phyloP scores from a whole-genome alignment of 768 basidiomycete genomes.

The Infundibulicybe gibba region DNA sequence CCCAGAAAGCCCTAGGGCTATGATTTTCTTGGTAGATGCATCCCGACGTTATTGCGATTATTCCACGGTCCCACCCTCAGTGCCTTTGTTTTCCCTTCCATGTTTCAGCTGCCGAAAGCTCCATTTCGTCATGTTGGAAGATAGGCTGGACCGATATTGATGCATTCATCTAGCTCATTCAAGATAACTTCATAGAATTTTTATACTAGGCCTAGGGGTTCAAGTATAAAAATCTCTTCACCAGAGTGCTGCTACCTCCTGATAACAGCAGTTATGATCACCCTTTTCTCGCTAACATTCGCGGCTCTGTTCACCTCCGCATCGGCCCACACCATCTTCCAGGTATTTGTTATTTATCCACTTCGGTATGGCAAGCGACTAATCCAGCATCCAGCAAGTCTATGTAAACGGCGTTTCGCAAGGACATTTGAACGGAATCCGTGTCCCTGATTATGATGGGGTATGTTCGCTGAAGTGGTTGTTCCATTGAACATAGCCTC shows the following conservation, averaged over 20 bases:
- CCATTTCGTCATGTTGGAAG: too few relatives aligned
- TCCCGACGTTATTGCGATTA: too few relatives aligned
- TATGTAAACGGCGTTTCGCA: conserved; percentile 49
- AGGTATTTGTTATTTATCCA: conserved; percentile 21
- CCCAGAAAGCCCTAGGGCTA: too few relatives aligned
- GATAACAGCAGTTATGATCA: not conserved
- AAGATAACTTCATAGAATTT: too few relatives aligned
- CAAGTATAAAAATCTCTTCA: not conserved
- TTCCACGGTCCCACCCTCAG: too few relatives aligned
- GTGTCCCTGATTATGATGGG: conserved; percentile 41
- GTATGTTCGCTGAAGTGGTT: conserved; percentile 7
- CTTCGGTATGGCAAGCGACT: not conserved
- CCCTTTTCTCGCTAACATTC: not conserved
- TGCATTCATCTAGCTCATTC: too few relatives aligned
- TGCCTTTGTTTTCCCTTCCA: too few relatives aligned
- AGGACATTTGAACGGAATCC: conserved; percentile 37
- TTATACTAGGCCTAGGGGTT: not conserved
- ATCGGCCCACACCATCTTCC: conserved; percentile 51
- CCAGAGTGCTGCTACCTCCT: not conserved
- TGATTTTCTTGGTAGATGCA: too few relatives aligned
- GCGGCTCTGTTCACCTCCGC: conserved; percentile 16
- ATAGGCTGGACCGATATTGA: too few relatives aligned
- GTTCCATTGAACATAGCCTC: not conserved
- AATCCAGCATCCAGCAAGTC: conserved; percentile 27
- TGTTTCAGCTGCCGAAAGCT: too few relatives aligned